Conservation (phyloP, 1,139 yeast species). For the Groenewaldozyma sp. region DNA sequence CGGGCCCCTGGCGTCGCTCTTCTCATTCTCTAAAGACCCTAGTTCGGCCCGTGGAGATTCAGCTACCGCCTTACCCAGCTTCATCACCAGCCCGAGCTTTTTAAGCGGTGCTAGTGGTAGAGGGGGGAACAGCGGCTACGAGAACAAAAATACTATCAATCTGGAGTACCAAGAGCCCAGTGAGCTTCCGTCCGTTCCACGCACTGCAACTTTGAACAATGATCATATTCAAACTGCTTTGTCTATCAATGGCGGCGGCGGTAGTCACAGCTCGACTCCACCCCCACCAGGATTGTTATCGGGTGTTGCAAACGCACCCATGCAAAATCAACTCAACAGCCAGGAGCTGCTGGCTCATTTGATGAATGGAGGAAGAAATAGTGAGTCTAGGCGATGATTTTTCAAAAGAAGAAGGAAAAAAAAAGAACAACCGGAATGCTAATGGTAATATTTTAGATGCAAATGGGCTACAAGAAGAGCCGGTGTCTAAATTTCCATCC, state of each 20-base stretch:
- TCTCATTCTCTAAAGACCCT: conserved; percentile 32
- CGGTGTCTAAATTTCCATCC: not conserved
- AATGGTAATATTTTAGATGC: not conserved
- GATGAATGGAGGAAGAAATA: conserved; percentile 26
- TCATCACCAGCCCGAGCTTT: not conserved
- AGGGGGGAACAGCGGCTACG: not conserved
- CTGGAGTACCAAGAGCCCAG: conserved; percentile 3
- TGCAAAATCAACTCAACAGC: conserved; percentile 22
- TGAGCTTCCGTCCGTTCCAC: not conserved
- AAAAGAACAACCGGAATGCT: not conserved
- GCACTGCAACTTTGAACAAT: not conserved
- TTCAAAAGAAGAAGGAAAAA: not conserved
- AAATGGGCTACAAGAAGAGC: not conserved
- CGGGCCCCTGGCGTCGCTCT: conserved; percentile 31
- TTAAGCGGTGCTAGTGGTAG: not conserved
- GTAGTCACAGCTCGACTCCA: conserved; percentile 14
- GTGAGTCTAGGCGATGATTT: conserved; percentile 9
- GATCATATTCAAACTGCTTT: conserved; percentile 2
- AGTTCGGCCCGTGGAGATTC: conserved; percentile 2
- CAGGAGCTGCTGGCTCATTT: conserved; percentile 32
- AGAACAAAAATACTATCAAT: conserved; percentile 1
- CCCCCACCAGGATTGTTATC: conserved; percentile 27
- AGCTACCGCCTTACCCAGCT: too few relatives aligned
- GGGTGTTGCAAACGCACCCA: conserved; percentile 14
- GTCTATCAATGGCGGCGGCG: too few relatives aligned